phyloP scores from a whole-genome alignment of 2,329 filamentous ascomycete genomes.

The Thelonectria rubi region DNA sequence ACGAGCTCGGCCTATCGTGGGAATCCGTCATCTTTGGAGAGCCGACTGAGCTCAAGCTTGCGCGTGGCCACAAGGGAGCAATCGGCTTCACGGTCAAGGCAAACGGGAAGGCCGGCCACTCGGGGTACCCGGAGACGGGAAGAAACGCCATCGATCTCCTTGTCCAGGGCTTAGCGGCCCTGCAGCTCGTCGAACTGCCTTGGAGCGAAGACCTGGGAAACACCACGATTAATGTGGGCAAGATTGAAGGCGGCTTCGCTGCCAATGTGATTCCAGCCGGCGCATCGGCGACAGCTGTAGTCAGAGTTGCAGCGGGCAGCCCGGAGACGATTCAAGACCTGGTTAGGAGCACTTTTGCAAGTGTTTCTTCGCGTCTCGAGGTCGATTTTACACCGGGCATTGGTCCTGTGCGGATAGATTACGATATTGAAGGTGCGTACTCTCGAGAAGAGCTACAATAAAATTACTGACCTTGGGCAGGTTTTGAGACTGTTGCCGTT shows the following conservation, averaged over 20 bases:
- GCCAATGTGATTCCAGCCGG: slow-evolving; percentile 80
- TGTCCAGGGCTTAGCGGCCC: slow-evolving; percentile 68
- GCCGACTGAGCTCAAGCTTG: slow-evolving; percentile 41
- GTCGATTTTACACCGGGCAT: slow-evolving; percentile 23
- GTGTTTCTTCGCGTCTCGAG: slow-evolving; percentile 7
- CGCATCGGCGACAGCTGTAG: slow-evolving; percentile 6
- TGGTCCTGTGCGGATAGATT: slow-evolving; percentile 23
- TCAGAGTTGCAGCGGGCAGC: slow-evolving; percentile 21
- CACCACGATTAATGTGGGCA: slow-evolving; percentile 84
- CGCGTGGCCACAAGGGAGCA: slow-evolving; percentile 38
- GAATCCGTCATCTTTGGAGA: slow-evolving; percentile 41
- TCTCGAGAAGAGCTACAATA: rapidly evolving
- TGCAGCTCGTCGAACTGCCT: slow-evolving; percentile 74
- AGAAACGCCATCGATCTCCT: slow-evolving; percentile 80
- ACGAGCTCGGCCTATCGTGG: slow-evolving; percentile 32
- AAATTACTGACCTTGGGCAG: slow-evolving; percentile 34
- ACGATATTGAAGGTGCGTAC: slow-evolving; percentile 19
- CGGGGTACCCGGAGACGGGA: slow-evolving; percentile 86
- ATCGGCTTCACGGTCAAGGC: slow-evolving; percentile 61
- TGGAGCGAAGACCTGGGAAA: slow-evolving; percentile 78
- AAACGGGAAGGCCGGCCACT: slow-evolving; percentile 77
- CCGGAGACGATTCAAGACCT: slow-evolving; percentile 1
- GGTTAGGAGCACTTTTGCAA: not conserved
- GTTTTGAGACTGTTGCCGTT: slow-evolving; percentile 78
- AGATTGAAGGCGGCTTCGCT: slow-evolving; percentile 77